These are phyloP conservation scores for Metarhizium guizhouense DNA, from an alignment of 2,329 filamentous ascomycete genomes.

Conservation along the genomic window DNA sequence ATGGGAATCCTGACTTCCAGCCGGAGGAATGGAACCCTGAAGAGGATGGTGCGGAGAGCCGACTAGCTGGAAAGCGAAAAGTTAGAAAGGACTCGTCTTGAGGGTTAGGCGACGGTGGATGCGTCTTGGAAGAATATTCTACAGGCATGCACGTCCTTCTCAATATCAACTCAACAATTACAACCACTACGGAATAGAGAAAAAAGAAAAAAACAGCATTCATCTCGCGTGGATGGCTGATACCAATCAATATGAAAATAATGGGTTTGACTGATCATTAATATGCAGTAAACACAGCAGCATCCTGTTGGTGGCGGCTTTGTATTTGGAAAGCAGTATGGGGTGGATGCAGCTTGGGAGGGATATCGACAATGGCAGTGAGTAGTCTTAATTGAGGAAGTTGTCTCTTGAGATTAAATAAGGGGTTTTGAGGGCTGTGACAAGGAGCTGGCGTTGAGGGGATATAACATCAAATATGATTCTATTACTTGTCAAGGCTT, in stretches of 20 bases:
- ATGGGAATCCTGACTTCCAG: conserved; percentile 49
- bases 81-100: conserved; percentile 12
- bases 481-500: not conserved
- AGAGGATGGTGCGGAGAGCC: conserved; percentile 25
- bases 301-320: not conserved
- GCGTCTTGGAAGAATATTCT: too few species aligned
- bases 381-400: not conserved
- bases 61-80: conserved; percentile 17
- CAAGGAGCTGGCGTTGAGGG: not conserved
- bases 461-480: not conserved
- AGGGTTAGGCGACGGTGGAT: not conserved
- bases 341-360: not conserved
- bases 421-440: not conserved
- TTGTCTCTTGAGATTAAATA: not conserved
- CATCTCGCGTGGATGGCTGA: not conserved
- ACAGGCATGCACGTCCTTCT: not conserved
- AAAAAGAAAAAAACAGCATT: not conserved
- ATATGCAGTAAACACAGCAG: not conserved
- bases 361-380: not conserved
- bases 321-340: not conserved
- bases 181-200: not conserved
- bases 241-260: not conserved
- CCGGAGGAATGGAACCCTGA: conserved; percentile 35
- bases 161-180: not conserved
- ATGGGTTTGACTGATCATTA: not conserved